Evolutionary conservation across 768 basidiomycete species (phyloP), one percentile per base, ranked within the genome.

Genomic region (Chalciporus pseudorubinellus): DNA sequence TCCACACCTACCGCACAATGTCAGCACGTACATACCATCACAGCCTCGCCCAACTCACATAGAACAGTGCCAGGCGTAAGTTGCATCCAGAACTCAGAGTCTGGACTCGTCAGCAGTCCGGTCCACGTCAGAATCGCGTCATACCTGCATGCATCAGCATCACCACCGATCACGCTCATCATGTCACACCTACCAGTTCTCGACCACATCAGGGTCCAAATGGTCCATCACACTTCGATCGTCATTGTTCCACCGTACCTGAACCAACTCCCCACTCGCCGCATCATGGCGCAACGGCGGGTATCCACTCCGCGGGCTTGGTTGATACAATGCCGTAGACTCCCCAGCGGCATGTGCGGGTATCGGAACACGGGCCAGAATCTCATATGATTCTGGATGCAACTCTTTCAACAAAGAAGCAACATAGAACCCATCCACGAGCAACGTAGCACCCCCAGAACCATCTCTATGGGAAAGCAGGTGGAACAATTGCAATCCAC

Each of bases 401-500:
- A 85, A 74, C 47, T 84, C 78, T 44, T 82, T 81, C 19, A 98
- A 77, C 48, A 90, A 76, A 1, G 85, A 84, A 1, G 95, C 95
- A 48, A 85, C 87, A 64, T 95, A 89, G 76, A 97, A 97, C 21
- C 92, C 95, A 63, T 99, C 95, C 13, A 98, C 92, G 39, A 98
- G 85, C n/a, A 98, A 78, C 4, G 91, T 91, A 3, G 84, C 77
- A 14, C 95, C 95, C 1, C 95, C 95, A 13, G 77, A 75, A 18
- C 93, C 93, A 2, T 83, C 82, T 3, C 84, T 80, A 65, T 91
- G 83, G 0, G 88, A 89, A 33, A 98, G 83, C 39, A 98, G 78
- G 69, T 99, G 97, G 74, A 98, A 98, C 41, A 97, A 74, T 61
- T 99, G 97, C 12, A 98, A 74, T n/a, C 95, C 95, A 50, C 88